Evolutionary conservation across 2,329 filamentous ascomycete genomes (phyloP).

Genomic region (Penicillium glabrum): DNA sequence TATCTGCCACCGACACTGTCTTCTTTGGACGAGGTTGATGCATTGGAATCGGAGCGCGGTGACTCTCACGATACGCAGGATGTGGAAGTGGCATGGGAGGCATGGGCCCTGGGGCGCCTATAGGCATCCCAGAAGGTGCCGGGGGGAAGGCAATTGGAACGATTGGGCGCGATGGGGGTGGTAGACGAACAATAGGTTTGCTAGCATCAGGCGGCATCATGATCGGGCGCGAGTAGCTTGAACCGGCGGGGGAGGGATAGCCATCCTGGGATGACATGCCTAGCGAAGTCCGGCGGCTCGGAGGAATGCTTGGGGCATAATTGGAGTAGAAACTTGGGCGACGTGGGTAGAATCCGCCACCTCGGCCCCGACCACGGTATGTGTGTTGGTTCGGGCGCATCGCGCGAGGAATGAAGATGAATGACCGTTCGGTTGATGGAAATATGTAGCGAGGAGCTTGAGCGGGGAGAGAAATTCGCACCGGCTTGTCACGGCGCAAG

Average conservation of each 20-base stretch:
- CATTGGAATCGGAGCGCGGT: slow-evolving; percentile 67
- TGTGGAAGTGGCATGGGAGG: slow-evolving; percentile 54
- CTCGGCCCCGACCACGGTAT: slow-evolving; percentile 67
- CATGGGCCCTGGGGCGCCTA: slow-evolving; percentile 20
- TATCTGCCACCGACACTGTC: slow-evolving; percentile 86
- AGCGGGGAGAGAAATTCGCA: slow-evolving; percentile 84
- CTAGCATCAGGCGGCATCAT: slow-evolving; percentile 59
- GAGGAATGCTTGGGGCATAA: slow-evolving; percentile 80
- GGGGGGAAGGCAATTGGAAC: slow-evolving; percentile 29
- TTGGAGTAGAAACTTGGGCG: slow-evolving; percentile 70
- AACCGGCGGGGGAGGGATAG: slow-evolving; percentile 77
- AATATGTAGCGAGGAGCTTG: slow-evolving; percentile 84
- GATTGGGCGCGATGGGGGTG: slow-evolving; percentile 56
- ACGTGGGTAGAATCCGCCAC: slow-evolving; percentile 68
- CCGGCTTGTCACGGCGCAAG: slow-evolving; percentile 91
- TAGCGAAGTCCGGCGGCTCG: slow-evolving; percentile 78
- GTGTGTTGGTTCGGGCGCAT: slow-evolving; percentile 90
- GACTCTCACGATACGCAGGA: slow-evolving; percentile 60
- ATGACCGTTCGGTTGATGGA: slow-evolving; percentile 84
- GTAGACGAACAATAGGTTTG: slow-evolving; percentile 79
- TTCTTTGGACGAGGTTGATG: slow-evolving; percentile 96
- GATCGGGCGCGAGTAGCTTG: slow-evolving; percentile 68
- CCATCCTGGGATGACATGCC: slow-evolving; percentile 68
- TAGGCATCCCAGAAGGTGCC: slow-evolving; percentile 15
- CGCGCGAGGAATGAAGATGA: slow-evolving; percentile 95